Evolutionary conservation across 305 asterid species (phyloP).

Genomic region (Fraxinus xanthoxyloides): DNA sequence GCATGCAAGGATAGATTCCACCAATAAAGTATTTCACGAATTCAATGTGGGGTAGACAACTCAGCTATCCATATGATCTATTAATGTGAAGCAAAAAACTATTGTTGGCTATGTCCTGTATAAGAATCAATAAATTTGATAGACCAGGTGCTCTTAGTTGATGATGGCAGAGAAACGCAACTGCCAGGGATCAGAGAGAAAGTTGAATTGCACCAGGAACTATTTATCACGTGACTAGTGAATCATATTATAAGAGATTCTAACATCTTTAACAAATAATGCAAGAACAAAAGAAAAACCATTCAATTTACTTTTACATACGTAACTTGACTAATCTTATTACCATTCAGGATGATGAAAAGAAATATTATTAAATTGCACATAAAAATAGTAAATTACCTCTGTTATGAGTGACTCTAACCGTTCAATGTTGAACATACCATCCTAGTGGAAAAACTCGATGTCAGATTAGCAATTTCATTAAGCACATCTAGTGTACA

Average conservation of each 20-base stretch:
- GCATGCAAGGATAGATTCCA: background rate
- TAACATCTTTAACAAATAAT: constrained; percentile 2
- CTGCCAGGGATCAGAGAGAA: background rate
- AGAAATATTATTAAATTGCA: constrained; percentile 13
- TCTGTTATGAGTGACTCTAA: constrained; percentile 85
- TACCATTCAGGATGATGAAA: constrained; percentile 19
- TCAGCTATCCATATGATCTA: constrained; percentile 4
- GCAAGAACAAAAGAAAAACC: constrained; percentile 1
- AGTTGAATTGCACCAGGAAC: background rate
- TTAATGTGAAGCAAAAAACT: background rate
- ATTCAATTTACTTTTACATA: background rate
- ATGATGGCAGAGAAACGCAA: background rate
- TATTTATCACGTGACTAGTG: constrained; percentile 10
- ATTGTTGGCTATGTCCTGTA: background rate
- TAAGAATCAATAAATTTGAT: background rate
- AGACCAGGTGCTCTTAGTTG: background rate
- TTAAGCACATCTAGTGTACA: constrained; percentile 14
- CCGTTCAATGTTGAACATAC: constrained; percentile 90
- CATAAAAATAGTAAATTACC: constrained; percentile 45
- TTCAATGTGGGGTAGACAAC: background rate
- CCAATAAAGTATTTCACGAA: background rate
- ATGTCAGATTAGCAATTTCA: constrained; percentile 34
- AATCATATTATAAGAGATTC: constrained; percentile 1
- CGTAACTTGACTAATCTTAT: constrained; percentile 9
- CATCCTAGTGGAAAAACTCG: constrained; percentile 57